A percentile compares a stretch with the other conserved stretches of the same genome.
phyloP scores from a whole-genome alignment of 805 yeast genomes.

The Saccharomycopsis fermentans region DNA sequence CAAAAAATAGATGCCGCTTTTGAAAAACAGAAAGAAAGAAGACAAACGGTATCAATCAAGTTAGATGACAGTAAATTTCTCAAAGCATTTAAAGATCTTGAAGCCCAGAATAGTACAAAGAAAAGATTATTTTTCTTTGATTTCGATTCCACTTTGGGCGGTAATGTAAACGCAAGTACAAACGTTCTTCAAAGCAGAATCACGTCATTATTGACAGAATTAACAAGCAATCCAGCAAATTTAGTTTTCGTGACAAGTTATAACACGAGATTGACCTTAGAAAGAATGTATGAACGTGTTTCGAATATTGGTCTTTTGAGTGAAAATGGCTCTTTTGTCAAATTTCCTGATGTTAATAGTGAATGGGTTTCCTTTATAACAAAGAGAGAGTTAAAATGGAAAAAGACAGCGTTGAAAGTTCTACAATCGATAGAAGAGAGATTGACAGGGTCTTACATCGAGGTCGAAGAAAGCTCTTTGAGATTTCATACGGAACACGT shows the following conservation, averaged over 20 bases:
- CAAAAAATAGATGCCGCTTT: conserved; percentile 42
- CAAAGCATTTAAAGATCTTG: conserved; percentile 23
- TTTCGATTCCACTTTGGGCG: conserved; percentile 32
- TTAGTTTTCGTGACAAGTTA: conserved; percentile 64
- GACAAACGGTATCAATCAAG: conserved; percentile 23
- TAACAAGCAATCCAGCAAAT: conserved; percentile 48
- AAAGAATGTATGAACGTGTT: conserved; percentile 55
- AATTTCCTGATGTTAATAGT: conserved; percentile 26
- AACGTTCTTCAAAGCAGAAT: conserved; percentile 55
- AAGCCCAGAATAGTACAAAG: conserved; percentile 14
- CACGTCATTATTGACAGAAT: conserved; percentile 45
- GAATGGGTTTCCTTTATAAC: conserved; percentile 55
- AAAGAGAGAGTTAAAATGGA: conserved; percentile 48
- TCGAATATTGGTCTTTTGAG: conserved; percentile 75
- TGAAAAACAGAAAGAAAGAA: conserved; percentile 37
- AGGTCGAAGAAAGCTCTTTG: conserved; percentile 65
- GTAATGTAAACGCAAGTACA: conserved; percentile 26
- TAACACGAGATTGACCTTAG: conserved; percentile 53
- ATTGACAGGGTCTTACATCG: conserved; percentile 66
- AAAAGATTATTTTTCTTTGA: conserved; percentile 40
- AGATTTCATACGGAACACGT: conserved; percentile 67
- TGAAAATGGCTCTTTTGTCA: conserved; percentile 80
- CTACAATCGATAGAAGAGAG: conserved; percentile 60
- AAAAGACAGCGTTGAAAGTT: conserved; percentile 44
- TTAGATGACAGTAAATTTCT: conserved; percentile 29